Evolutionary conservation across 306 rosid genomes (phyloP).

Genomic region (Canavalia ensiformis): DNA sequence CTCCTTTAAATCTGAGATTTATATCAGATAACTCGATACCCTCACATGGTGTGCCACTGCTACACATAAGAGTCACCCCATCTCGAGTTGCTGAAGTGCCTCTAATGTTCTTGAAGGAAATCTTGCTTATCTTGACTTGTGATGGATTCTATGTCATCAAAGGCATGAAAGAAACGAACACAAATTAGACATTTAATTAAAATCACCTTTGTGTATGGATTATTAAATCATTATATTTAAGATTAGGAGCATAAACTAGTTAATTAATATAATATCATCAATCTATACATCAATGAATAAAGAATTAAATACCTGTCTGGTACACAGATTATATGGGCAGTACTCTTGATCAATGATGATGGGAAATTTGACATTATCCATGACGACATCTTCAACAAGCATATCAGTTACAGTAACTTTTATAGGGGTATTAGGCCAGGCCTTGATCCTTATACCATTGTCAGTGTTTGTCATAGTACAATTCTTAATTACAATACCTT

Average conservation of each 20-base stretch:
- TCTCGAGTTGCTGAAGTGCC: constrained; percentile 39
- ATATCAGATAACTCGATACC: not conserved
- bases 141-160: not conserved
- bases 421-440: not conserved
- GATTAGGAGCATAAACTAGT: too few relatives aligned
- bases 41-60: constrained; percentile 31
- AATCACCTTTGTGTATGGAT: too few relatives aligned
- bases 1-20: constrained; percentile 1
- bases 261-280: too few relatives aligned
- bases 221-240: too few relatives aligned
- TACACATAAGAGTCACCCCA: constrained; percentile 6
- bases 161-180: not conserved
- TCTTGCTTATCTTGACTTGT: constrained; percentile 20
- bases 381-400: not conserved
- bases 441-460: too few relatives aligned
- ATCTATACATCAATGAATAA: not conserved
- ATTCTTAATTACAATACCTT: not conserved
- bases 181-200: not conserved
- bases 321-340: not conserved
- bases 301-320: not conserved
- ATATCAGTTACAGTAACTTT: not conserved
- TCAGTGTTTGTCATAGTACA: not conserved
- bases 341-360: not conserved
- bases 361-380: not conserved
- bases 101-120: not conserved